Base-by-base conservation (phyloP, 129 eudicot genomes). In the Flaveria bidentis region DNA sequence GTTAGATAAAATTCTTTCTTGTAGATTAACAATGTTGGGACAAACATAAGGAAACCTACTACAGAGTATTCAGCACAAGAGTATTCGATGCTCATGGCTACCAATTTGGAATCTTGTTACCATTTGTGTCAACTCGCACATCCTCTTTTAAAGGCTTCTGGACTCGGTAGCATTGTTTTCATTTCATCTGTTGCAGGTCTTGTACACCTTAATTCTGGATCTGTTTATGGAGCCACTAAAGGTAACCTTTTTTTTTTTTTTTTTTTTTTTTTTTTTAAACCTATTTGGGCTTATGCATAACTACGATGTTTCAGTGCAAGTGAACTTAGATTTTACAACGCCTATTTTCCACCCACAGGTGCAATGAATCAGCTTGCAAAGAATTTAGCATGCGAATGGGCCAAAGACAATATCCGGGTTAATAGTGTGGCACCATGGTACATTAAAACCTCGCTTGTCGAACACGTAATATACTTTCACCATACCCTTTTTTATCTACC, bases 371-470 rank as follows among this genome's bases (percentile, higher is more conserved):
- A 92, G 79, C 96, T 92, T 44, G 88, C 98, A 2, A 88, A 77
- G 68, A 88, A 92, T 53, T 85, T 92, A 84, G 90, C 98, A 30
- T 92, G 98, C 71, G 98, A 92, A 84, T 92, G 98, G 98, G 98
- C 94, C 14, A 85, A 83, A 71, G 96, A 92, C 79, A 86, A 78
- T 49, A 92, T 92, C 8, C 84, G 96, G 44, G 84, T 83, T 30
- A 92, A 90, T 71, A 62, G 80, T 69, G 93, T 89, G 77, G 87
- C 97, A 51, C 97, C 97, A 2, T 85, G 91, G 96, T 84, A 81
- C 79, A 92, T 81, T 76, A 88, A 64, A 72, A 92, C 98, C 5
- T 80, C 96, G 2, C 90, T 92, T 28, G 90, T 88, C 36, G 86
- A 92, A 67, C 75, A 76, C 49, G 96, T 92, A 92, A 65, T 66